Evolutionary conservation across 805 yeast genomes (phyloP).

Genomic region (Lipomyces anomalus): DNA sequence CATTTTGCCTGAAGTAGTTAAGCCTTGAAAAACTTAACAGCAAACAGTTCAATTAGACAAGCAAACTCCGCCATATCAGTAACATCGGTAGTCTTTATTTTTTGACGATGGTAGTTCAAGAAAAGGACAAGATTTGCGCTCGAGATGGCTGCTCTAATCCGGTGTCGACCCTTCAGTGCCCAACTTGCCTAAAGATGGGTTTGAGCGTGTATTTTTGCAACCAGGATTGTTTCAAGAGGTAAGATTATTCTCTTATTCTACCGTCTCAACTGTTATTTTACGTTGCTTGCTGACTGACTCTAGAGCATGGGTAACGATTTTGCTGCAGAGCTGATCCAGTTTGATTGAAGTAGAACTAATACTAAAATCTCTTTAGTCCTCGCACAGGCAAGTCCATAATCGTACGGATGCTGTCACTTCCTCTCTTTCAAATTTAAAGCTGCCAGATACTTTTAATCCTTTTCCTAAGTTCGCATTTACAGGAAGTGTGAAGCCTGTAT

Average conservation of each 20-base stretch:
- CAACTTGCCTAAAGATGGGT: constrained; percentile 76
- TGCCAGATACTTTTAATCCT: constrained; percentile 55
- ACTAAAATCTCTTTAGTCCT: constrained; percentile 8
- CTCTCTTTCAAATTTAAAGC: constrained; percentile 6
- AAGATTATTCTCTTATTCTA: too few species aligned
- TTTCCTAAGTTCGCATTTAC: constrained; percentile 72
- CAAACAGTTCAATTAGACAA: too few species aligned
- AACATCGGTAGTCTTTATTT: too few species aligned
- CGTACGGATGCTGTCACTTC: not conserved
- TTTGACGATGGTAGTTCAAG: too few species aligned
- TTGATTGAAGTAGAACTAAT: constrained; percentile 54
- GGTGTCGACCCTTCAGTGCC: constrained; percentile 81
- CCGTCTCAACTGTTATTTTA: too few species aligned
- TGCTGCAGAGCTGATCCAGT: too few species aligned
- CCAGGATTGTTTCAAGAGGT: constrained; percentile 66
- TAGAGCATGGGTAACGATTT: constrained; percentile 12
- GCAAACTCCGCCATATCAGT: too few species aligned
- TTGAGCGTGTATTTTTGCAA: constrained; percentile 65
- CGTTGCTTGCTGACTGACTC: too few species aligned
- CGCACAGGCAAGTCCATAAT: constrained; percentile 56
- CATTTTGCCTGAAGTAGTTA: too few species aligned
- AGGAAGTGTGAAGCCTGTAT: constrained; percentile 69
- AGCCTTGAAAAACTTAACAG: too few species aligned
- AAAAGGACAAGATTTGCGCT: constrained; percentile 50
- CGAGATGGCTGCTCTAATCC: constrained; percentile 82